These are phyloP conservation scores for Zelonia costaricensis DNA, from an alignment of 208 protist genomes.

Conservation along the genomic window DNA sequence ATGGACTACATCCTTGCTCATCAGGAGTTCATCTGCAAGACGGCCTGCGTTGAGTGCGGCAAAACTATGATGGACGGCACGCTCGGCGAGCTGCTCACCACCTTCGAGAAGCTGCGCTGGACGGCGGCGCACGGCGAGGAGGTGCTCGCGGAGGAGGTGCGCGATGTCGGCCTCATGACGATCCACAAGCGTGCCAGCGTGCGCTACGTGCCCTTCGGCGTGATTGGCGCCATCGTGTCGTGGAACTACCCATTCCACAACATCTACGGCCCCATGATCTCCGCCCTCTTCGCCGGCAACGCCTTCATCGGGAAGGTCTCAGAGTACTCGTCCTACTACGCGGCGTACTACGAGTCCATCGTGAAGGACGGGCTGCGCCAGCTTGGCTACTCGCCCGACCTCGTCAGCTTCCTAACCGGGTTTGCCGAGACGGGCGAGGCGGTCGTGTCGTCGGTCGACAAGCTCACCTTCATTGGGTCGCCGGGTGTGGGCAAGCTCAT, in stretches of 20 bases:
- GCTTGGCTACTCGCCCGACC: conserved; percentile 88
- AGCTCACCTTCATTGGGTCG: conserved; percentile 93
- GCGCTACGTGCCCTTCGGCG: conserved; percentile 87
- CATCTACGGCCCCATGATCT: conserved; percentile 93
- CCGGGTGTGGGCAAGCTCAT: conserved; percentile 88
- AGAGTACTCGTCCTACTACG: conserved; percentile 93
- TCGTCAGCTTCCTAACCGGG: conserved; percentile 93
- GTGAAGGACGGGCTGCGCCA: conserved; percentile 84
- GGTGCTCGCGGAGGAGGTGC: conserved; percentile 77
- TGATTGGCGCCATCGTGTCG: conserved; percentile 93
- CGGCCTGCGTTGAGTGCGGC: conserved; percentile 86
- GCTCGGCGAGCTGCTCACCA: conserved; percentile 91
- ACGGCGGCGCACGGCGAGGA: conserved; percentile 82
- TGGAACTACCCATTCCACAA: conserved; percentile 98
- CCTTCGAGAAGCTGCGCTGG: conserved; percentile 93
- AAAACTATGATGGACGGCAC: conserved; percentile 93
- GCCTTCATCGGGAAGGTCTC: conserved; percentile 95
- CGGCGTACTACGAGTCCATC: conserved; percentile 92
- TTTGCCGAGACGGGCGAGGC: conserved; percentile 92
- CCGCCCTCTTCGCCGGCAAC: conserved; percentile 94
- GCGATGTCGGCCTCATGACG: conserved; percentile 84
- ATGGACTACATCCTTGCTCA: conserved; percentile 89
- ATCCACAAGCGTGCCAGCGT: conserved; percentile 89
- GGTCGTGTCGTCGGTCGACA: conserved; percentile 88
- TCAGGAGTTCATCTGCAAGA: conserved; percentile 85